A percentile compares a stretch with the other conserved stretches of the same genome.
These are phyloP conservation scores for Austropuccinia psidii DNA, from an alignment of 1,284 basidiomycete genomes.

Conservation along the genomic window DNA sequence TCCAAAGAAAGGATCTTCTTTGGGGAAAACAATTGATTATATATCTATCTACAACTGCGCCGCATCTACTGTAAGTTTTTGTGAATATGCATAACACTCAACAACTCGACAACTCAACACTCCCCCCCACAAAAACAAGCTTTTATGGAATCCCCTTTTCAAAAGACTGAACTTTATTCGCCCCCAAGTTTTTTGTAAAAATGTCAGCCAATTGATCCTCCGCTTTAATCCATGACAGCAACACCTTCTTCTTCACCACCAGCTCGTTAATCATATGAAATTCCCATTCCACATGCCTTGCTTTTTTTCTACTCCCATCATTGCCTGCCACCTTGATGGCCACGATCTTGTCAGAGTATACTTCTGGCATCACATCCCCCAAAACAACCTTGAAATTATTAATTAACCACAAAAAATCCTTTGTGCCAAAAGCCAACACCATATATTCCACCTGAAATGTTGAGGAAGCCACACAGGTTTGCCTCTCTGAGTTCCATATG, in stretches of 20 bases:
- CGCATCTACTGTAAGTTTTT: too few relatives aligned
- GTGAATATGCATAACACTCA: too few relatives aligned
- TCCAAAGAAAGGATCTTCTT: too few relatives aligned
- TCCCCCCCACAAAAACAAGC: too few relatives aligned
- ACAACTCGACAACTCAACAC: too few relatives aligned
- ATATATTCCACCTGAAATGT: conserved; percentile 6
- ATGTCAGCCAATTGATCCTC: not conserved
- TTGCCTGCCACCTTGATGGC: not conserved
- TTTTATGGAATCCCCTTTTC: too few relatives aligned
- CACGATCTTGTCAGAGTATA: not conserved
- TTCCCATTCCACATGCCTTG: not conserved
- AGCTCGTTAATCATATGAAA: not conserved
- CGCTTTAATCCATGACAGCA: not conserved
- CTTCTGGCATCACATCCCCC: not conserved
- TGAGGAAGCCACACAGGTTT: not conserved
- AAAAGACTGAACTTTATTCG: not conserved
- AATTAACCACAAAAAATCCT: not conserved
- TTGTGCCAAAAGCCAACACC: not conserved
- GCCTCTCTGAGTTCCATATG: not conserved
- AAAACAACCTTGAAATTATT: not conserved
- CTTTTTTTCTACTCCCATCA: not conserved
- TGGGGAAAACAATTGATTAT: too few relatives aligned
- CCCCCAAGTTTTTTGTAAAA: not conserved
- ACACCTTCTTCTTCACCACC: not conserved
- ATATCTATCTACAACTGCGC: too few relatives aligned